Conservation (phyloP, 1,139 yeast species). For the Saccharomyces hybrid region DNA sequence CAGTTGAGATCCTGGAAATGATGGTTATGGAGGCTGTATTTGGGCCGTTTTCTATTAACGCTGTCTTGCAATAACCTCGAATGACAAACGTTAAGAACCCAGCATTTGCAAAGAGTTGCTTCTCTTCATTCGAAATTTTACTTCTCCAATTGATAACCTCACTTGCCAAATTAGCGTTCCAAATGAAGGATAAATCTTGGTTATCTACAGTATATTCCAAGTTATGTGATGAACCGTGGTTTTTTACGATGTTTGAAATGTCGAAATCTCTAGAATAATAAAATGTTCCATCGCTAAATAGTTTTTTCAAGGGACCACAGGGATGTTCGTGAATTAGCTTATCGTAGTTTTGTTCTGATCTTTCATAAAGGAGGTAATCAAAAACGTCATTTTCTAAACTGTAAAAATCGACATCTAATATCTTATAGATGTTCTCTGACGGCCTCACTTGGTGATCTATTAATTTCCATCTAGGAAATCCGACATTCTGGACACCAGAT, state of each 20-base stretch:
- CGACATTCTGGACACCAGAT: slow-evolving; percentile 49
- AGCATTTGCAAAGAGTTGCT: slow-evolving; percentile 44
- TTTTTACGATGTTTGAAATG: slow-evolving; percentile 54
- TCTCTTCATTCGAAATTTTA: slow-evolving; percentile 45
- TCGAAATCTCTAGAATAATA: slow-evolving; percentile 62
- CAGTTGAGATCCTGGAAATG: slow-evolving; percentile 59
- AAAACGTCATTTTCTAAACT: slow-evolving; percentile 52
- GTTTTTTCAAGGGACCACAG: slow-evolving; percentile 48
- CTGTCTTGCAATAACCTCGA: slow-evolving; percentile 57
- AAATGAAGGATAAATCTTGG: slow-evolving; percentile 51
- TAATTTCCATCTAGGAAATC: slow-evolving; percentile 42
- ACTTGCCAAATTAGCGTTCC: slow-evolving; percentile 55
- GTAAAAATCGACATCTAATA: slow-evolving; percentile 53
- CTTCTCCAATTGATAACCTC: slow-evolving; percentile 56
- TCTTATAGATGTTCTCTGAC: slow-evolving; percentile 44
- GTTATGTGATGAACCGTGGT: slow-evolving; percentile 38
- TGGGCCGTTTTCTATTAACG: slow-evolving; percentile 26
- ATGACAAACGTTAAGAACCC: slow-evolving; percentile 53
- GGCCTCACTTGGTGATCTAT: slow-evolving; percentile 24
- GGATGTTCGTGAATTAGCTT: slow-evolving; percentile 44
- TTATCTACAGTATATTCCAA: slow-evolving; percentile 36
- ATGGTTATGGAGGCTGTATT: slow-evolving; percentile 47
- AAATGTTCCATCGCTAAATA: slow-evolving; percentile 56
- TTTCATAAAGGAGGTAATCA: slow-evolving; percentile 36
- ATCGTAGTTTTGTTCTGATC: slow-evolving; percentile 31